A percentile compares a stretch with the other conserved stretches of the same genome.
Conservation (phyloP, 2,329 filamentous ascomycete species). For the Xylariaceae sp. region DNA sequence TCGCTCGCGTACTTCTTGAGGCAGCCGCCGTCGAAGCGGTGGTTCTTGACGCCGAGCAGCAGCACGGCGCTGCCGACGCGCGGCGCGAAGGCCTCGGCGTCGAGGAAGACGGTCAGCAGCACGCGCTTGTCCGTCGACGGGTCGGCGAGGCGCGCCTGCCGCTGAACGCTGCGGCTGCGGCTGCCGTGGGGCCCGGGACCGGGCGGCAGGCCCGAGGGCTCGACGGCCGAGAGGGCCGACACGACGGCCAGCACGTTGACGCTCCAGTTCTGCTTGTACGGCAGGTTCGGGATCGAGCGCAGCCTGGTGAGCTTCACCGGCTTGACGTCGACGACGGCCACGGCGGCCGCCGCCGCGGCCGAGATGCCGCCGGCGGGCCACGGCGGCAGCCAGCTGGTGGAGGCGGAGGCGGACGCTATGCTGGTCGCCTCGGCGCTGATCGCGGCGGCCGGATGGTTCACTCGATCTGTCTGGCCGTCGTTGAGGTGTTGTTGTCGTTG, state of each 20-base stretch:
- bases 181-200: too few relatives aligned
- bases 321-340: too few relatives aligned
- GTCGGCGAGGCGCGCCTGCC: slow-evolving; percentile 43
- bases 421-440: too few relatives aligned
- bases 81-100: slow-evolving; percentile 41
- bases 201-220: slow-evolving; percentile 41
- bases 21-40: slow-evolving; percentile 41
- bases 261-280: slow-evolving; percentile 51
- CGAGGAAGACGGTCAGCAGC: slow-evolving; percentile 46
- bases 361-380: slow-evolving; percentile 34
- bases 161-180: too few relatives aligned
- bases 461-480: too few relatives aligned
- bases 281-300: slow-evolving; percentile 41
- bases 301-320: slow-evolving; percentile 46
- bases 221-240: slow-evolving; percentile 36
- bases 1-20: slow-evolving; percentile 37
- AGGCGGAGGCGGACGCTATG: too few relatives aligned
- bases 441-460: too few relatives aligned
- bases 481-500: too few relatives aligned
- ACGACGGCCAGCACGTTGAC: slow-evolving; percentile 48
- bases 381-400: slow-evolving; percentile 12
- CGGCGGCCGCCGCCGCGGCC: too few relatives aligned
- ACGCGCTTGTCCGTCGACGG: slow-evolving; percentile 45
- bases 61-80: slow-evolving; percentile 41
- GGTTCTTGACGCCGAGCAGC: slow-evolving; percentile 50